Evolutionary conservation across 495 filamentous ascomycete genomes (phyloP).

Genomic region (Xylaria telfairii): DNA sequence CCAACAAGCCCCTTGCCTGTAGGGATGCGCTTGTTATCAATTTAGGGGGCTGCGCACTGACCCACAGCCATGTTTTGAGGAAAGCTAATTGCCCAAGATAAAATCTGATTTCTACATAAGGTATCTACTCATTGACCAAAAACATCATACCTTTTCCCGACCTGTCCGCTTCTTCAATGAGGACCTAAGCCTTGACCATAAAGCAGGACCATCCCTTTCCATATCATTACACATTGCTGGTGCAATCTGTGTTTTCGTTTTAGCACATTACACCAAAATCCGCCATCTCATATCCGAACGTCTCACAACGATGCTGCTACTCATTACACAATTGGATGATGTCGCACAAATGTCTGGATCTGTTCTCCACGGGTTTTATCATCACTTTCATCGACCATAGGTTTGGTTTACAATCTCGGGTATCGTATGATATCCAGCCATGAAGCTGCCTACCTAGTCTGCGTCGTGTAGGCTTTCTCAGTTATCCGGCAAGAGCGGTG

Average conservation of each 20-base stretch:
- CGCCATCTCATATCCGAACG: neutral
- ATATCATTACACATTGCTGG: neutral
- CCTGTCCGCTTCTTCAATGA: neutral
- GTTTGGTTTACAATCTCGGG: neutral
- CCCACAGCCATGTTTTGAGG: neutral
- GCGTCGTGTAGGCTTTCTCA: neutral
- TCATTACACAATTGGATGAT: neutral
- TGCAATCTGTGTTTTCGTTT: neutral
- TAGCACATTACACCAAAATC: neutral
- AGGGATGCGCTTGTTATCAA: neutral
- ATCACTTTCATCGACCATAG: neutral
- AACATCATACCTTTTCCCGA: neutral
- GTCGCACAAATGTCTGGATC: neutral
- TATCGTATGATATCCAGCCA: neutral
- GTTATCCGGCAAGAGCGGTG: slow-evolving; percentile 55
- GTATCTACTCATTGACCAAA: neutral
- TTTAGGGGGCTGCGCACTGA: neutral
- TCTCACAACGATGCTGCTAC: neutral
- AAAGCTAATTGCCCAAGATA: too few species aligned
- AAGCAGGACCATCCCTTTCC: neutral
- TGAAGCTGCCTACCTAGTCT: neutral
- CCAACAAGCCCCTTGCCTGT: neutral
- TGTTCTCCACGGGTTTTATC: neutral
- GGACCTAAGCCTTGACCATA: neutral
- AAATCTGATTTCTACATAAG: neutral